Conservation (phyloP, 2,329 filamentous ascomycete genomes). For the Stylonectria norvegica region DNA sequence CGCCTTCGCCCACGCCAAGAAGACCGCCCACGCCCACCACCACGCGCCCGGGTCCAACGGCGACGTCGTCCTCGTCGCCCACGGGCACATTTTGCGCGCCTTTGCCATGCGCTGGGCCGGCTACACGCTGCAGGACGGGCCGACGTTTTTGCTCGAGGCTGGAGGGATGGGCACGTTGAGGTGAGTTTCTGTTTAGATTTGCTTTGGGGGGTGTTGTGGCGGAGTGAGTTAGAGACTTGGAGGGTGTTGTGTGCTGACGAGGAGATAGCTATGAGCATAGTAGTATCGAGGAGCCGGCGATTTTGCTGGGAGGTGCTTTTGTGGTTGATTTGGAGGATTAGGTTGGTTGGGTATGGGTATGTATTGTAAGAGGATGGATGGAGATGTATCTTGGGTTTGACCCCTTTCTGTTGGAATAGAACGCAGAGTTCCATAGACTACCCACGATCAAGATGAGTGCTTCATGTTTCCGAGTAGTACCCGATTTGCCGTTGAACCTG, state of each 20-base stretch:
- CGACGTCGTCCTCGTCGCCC: conserved; percentile 66
- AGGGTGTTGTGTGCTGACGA: conserved; percentile 9
- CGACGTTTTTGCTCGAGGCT: conserved; percentile 79
- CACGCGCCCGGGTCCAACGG: conserved; percentile 37
- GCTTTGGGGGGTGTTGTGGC: background rate
- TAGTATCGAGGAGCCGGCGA: conserved; percentile 72
- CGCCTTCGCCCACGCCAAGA: conserved; percentile 54
- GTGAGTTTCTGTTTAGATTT: conserved; percentile 38
- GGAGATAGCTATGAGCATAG: conserved; percentile 70
- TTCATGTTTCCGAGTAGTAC: no score
- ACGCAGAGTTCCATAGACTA: no score
- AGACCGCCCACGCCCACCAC: no score
- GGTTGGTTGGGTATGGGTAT: no score
- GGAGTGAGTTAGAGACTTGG: background rate
- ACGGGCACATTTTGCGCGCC: conserved; percentile 84
- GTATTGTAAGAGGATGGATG: no score
- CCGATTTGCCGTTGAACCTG: no score
- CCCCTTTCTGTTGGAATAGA: no score
- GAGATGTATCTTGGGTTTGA: no score
- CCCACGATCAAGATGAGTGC: no score
- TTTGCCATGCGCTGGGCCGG: conserved; percentile 85
- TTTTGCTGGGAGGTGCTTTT: conserved; percentile 73
- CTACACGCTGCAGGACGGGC: conserved; percentile 69
- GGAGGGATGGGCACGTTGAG: conserved; percentile 80
- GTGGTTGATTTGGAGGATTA: conserved; percentile 48